Conservation (phyloP, 192 early-diverging fungal genomes). For the Haplosporangium gracile region DNA sequence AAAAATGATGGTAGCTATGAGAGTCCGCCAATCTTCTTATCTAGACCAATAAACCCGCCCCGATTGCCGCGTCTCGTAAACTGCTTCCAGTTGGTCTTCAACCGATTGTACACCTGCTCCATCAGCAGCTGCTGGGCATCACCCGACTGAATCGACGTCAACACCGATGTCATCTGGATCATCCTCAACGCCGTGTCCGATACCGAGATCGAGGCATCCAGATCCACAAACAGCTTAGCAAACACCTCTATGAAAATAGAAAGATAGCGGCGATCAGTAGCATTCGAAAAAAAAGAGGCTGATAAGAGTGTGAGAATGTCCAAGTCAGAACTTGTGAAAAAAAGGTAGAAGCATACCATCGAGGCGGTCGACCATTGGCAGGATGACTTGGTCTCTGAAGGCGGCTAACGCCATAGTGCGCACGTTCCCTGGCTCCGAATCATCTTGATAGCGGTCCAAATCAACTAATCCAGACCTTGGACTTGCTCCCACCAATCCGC, state of each 20-base stretch:
- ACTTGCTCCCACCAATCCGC: slow-evolving; percentile 13
- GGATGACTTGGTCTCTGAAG: slow-evolving; percentile 77
- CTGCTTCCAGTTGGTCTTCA: slow-evolving; percentile 70
- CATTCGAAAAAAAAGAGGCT: background rate
- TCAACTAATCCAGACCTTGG: slow-evolving; percentile 21
- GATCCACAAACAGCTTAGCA: slow-evolving; percentile 71
- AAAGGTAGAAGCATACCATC: slow-evolving; percentile 62
- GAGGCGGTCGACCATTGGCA: slow-evolving; percentile 71
- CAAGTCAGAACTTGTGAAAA: background rate
- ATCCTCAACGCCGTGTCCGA: slow-evolving; percentile 75
- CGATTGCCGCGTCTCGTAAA: slow-evolving; percentile 68
- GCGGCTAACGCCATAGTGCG: slow-evolving; percentile 70
- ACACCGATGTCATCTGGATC: slow-evolving; percentile 78
- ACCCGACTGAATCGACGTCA: slow-evolving; percentile 66
- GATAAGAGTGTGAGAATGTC: background rate
- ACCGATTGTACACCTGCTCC: slow-evolving; percentile 63
- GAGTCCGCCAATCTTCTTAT: slow-evolving; percentile 11
- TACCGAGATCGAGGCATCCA: slow-evolving; percentile 73
- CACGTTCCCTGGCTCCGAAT: slow-evolving; percentile 68
- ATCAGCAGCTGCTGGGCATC: slow-evolving; percentile 64
- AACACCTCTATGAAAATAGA: slow-evolving; percentile 66
- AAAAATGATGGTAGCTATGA: background rate
- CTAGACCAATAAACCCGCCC: slow-evolving; percentile 67
- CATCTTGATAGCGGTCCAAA: slow-evolving; percentile 38
- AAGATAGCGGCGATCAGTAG: background rate